Base-by-base conservation (phyloP, 106 monocot species). In the Apostasia ramifera region DNA sequence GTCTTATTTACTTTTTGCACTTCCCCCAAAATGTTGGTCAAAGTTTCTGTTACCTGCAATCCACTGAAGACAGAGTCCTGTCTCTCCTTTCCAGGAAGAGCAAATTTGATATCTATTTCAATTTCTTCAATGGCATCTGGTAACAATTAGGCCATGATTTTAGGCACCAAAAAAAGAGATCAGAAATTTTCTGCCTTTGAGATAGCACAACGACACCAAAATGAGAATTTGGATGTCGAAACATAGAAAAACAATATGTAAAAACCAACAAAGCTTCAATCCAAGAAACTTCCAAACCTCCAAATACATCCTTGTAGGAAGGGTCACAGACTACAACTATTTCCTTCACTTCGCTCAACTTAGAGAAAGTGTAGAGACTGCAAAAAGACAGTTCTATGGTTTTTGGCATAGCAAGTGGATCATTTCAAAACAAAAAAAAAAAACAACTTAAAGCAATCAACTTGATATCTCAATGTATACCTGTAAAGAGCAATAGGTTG, bases 61-160 rank as follows among this genome's bases (percentile, higher is more conserved):
- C 98, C 98, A 81, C 76, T 98, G 52, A 77, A 98, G 61, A 98
- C 93, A 66, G 98, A 98, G 70, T 98, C 93, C 85, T 98, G 98
- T 62, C 98, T 99, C 77, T 99, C 98, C 68, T 99, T 99, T 70
- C 98, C 98, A 41, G 98, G 93, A 66, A 81, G 53, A 58, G 90
- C 90, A 81, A 99, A 99, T 63, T 88, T 99, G 66, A 90, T 55
- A 71, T 78, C 73, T 70, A 90, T 70, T 62, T 71, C 42, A 51
- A 85, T 69, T 52, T 75, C 72, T 51, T 88, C 76, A 62, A 70
- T 58, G 15, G 79, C 81, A 85, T 88, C 98, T 99, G 73, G 1
- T 7, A 73, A 71, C 55, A 73, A 54, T 49, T 43, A 76, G 26
- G 63, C 48, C 15, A 48, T 65, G 26, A 47, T 8, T 37, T 63